These are phyloP conservation scores for Colletotrichum musae DNA, from an alignment of 2,329 filamentous ascomycete genomes.

Conservation along the genomic window DNA sequence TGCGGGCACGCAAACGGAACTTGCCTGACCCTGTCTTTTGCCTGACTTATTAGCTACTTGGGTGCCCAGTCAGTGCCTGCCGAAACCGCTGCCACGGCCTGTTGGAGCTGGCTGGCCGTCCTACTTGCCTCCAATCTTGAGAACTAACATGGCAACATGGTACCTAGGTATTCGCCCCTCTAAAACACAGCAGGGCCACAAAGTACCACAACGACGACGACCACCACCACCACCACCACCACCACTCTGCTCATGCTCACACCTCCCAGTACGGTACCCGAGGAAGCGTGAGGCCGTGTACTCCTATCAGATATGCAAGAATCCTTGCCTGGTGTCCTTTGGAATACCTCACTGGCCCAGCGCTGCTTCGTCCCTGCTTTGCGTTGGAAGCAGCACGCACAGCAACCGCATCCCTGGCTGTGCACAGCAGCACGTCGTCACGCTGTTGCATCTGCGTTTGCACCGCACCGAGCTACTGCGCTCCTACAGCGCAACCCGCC, in stretches of 20 bases:
- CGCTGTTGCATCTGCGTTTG: slow-evolving; percentile 10
- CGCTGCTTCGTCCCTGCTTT: no score
- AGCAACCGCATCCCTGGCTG: no score
- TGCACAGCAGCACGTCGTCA: no score
- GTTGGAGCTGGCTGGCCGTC: slow-evolving; percentile 2
- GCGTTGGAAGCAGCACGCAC: no score
- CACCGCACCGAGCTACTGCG: slow-evolving; percentile 8
- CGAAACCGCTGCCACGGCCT: slow-evolving; percentile 4
- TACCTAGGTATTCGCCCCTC: no score
- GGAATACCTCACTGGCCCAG: no score
- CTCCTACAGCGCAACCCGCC: background rate
- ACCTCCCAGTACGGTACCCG: background rate
- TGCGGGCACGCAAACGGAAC: slow-evolving; percentile 1
- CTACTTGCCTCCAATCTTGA: background rate
- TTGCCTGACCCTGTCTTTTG: background rate
- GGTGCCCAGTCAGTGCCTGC: slow-evolving; percentile 1
- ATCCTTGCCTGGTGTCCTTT: no score
- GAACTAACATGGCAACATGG: no score
- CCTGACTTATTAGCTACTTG: slow-evolving; percentile 2
- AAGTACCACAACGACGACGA: background rate
- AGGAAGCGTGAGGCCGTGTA: background rate
- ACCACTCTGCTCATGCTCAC: background rate
- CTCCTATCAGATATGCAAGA: no score
- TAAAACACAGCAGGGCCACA: background rate
- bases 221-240: no score